Evolutionary conservation across 1,284 basidiomycete species (phyloP), one percentile per base, ranked within the genome.

Genomic region (Pseudozyma hubeiensis): DNA sequence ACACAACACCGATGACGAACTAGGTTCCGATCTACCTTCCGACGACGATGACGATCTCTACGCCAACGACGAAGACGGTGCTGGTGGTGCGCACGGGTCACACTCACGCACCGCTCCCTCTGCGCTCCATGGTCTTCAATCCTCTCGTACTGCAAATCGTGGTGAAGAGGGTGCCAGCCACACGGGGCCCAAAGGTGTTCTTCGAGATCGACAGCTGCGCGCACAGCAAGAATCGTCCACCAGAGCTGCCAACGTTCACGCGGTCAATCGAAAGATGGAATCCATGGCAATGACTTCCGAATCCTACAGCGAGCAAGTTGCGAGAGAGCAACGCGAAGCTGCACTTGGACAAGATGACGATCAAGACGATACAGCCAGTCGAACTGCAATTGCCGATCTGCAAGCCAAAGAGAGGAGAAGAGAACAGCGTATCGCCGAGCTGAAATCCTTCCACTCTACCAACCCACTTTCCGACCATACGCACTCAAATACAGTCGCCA

Each of bases 131-230:
- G 64, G 59, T 13, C 50, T 60, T 14, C 37, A 41, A 31, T 48
- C 53, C 34, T 66, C 60, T 4, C 53, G 53, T 4, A 57, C 63
- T 4, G 55, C 62, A 8, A 64, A 49, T 3, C 54, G 66, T 10
- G 65, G 62, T 13, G 52, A 50, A 17, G 59, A 63, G 9, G 72
- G 72, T 5, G 74, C 75, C 0, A 51, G 60, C 56, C 63, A 78
- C 24, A 80, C 79, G 7, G 79, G 79, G 7, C 77, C 75, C 33
- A 81, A 81, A 48, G 79, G 79, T 30, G 79, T 81, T 14, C 43
- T 77, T 16, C 61, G 64, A 11, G 79, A 81, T 59, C 68, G 56
- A 17, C 56, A 63, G 48, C 45, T 65, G 7, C 53, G 59, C 7
- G 71, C 58, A 5, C 52, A 58, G 35, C 64, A 68, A 9, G 45